These are phyloP conservation scores for Chamaecyparis obtusa DNA, from an alignment of 75 land plant genomes.

Conservation along the genomic window DNA sequence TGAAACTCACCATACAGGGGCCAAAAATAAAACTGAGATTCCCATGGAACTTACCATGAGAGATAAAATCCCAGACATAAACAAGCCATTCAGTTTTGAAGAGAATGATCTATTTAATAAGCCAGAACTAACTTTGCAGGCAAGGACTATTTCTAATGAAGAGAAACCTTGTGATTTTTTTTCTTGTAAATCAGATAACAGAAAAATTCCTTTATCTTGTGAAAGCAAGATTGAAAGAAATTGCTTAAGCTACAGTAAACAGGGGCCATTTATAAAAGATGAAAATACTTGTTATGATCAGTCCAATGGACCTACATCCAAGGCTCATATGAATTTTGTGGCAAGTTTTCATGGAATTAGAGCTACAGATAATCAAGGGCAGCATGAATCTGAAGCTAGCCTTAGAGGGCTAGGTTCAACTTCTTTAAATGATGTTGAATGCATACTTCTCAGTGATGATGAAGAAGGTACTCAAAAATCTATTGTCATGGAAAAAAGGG, in stretches of 20 bases:
- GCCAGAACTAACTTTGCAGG: neutral
- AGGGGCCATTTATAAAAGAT: neutral
- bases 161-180: neutral
- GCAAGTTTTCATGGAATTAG: neutral
- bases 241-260: neutral
- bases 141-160: neutral
- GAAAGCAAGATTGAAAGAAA: constrained; percentile 1
- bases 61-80: constrained; percentile 5
- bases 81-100: constrained; percentile 9
- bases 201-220: neutral
- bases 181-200: neutral
- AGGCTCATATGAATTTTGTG: neutral
- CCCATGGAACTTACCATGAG: constrained; percentile 1
- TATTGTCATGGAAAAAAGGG: neutral
- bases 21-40: neutral
- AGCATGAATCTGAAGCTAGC: neutral
- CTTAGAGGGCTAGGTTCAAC: constrained; percentile 9
- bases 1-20: neutral
- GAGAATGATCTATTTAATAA: neutral
- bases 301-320: neutral
- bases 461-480: constrained; percentile 19
- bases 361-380: neutral
- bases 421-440: constrained; percentile 7
- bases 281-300: neutral
- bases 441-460: constrained; percentile 44